Percentiles rank a stretch among this genome's conserved stretches.
Evolutionary conservation across 495 filamentous ascomycete genomes (phyloP).

Genomic region (Chaetomium fimeti): DNA sequence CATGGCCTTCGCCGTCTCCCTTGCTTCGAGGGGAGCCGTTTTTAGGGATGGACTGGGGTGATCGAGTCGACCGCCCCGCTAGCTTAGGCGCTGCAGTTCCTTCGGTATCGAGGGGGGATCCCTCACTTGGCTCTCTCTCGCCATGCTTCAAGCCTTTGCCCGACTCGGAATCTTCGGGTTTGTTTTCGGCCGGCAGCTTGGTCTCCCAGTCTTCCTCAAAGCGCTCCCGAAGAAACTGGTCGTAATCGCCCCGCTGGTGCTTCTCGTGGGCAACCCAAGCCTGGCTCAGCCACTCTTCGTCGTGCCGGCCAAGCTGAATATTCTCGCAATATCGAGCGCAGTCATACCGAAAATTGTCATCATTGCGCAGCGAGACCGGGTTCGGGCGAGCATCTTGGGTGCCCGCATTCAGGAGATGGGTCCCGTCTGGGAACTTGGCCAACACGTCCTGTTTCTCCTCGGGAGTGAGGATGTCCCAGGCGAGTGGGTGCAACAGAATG

Average conservation of each 20-base stretch:
- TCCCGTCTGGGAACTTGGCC: slow-evolving; percentile 54
- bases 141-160: not conserved
- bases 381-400: slow-evolving; percentile 41
- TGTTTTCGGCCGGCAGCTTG: slow-evolving; percentile 42
- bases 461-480: slow-evolving; percentile 58
- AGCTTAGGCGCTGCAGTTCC: not conserved
- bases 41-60: not conserved
- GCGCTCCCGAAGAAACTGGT: slow-evolving; percentile 63
- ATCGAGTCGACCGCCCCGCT: not conserved
- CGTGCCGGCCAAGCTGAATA: slow-evolving; percentile 59
- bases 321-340: slow-evolving; percentile 49
- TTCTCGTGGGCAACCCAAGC: slow-evolving; percentile 62
- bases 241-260: slow-evolving; percentile 65
- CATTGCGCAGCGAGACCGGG: slow-evolving; percentile 38
- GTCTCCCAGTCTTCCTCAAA: slow-evolving; percentile 72
- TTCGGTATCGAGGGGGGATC: not conserved
- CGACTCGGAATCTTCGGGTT: not conserved
- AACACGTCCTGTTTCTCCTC: slow-evolving; percentile 58
- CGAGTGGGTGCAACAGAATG: slow-evolving; percentile 53
- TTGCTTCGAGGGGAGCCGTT: not conserved
- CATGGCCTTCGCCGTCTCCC: not conserved
- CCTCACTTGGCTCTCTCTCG: not conserved
- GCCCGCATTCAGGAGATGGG: slow-evolving; percentile 34
- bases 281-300: slow-evolving; percentile 63
- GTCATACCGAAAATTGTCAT: slow-evolving; percentile 49